These are phyloP conservation scores for Pseudogymnoascus sp. DNA, from an alignment of 2,329 filamentous ascomycete genomes.

Conservation along the genomic window DNA sequence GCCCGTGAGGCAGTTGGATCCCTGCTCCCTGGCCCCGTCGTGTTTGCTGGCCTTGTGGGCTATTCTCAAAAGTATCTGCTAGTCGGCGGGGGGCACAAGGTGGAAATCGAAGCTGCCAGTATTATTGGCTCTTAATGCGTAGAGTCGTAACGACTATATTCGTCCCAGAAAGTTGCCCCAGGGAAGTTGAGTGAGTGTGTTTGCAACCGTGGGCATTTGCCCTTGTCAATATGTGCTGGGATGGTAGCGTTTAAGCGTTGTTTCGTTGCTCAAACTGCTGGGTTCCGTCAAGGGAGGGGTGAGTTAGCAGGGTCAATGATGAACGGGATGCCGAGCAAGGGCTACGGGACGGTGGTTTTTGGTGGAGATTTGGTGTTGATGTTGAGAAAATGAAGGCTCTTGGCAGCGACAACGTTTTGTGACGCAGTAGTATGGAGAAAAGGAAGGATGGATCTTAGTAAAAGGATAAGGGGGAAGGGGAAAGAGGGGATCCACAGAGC, in stretches of 20 bases:
- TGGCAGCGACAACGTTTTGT: neutral
- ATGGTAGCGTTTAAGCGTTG: constrained; percentile 4
- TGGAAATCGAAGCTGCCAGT: neutral
- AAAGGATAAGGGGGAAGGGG: neutral
- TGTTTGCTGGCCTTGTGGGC: neutral
- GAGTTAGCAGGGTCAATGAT: neutral
- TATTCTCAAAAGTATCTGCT: neutral
- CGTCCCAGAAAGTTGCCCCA: neutral
- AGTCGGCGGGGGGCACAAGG: neutral
- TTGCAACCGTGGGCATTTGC: neutral
- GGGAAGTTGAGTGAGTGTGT: neutral
- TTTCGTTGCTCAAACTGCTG: constrained; percentile 1
- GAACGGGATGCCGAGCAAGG: neutral
- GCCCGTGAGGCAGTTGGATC: neutral
- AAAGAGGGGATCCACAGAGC: neutral
- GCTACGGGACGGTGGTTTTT: neutral
- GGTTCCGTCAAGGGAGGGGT: neutral
- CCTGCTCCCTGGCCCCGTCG: neutral
- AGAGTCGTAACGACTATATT: constrained; percentile 1
- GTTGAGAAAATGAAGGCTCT: neutral
- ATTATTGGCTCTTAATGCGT: constrained; percentile 1
- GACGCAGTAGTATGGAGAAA: constrained; percentile 1
- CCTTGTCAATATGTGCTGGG: neutral
- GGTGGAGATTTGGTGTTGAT: neutral
- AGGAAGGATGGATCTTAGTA: neutral